Conservation (phyloP, 2,329 filamentous ascomycete genomes). For the Paracoccidioides brasiliensis region DNA sequence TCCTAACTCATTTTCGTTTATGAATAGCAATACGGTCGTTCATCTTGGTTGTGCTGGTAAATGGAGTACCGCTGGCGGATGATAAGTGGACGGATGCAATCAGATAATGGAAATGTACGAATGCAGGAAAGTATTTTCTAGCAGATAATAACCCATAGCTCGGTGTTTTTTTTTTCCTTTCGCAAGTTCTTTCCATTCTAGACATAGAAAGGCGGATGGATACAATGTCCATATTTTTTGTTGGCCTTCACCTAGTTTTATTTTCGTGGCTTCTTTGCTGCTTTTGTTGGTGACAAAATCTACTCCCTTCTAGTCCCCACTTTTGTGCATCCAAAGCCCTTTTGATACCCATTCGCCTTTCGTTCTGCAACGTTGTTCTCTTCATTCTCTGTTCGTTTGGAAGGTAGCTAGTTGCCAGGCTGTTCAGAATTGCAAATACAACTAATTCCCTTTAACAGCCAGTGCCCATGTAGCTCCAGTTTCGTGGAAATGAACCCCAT, state of each 20-base stretch:
- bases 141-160: background rate
- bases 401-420: background rate
- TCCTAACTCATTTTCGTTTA: background rate
- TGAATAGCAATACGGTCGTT: conserved; percentile 45
- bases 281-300: background rate
- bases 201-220: background rate
- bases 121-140: background rate
- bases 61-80: conserved; percentile 15
- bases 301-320: background rate
- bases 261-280: background rate
- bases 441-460: too few relatives aligned
- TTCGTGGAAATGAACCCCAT: background rate
- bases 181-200: background rate
- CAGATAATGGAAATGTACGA: background rate
- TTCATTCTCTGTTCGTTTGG: background rate
- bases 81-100: background rate
- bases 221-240: background rate
- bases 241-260: background rate
- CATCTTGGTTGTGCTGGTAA: conserved; percentile 64
- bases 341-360: background rate
- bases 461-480: background rate
- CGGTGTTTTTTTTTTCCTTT: background rate
- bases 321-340: background rate
- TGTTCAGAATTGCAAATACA: background rate
- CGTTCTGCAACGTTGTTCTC: background rate